Percentiles rank a stretch among this genome's conserved stretches.
Evolutionary conservation across 305 asterid genomes (phyloP).

Genomic region (Petunia hybrid): DNA sequence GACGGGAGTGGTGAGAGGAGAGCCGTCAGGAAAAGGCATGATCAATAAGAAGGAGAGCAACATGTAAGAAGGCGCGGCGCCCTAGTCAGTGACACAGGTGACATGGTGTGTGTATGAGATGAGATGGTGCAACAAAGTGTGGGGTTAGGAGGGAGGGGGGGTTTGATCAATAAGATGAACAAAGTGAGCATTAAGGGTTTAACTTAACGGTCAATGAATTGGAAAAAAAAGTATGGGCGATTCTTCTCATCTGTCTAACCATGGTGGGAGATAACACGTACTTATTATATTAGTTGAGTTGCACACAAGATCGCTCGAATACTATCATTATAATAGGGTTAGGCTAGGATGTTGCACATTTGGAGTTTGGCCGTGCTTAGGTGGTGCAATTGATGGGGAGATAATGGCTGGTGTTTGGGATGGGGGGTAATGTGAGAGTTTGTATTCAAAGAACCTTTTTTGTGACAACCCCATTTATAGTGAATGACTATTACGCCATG

Average conservation of each 20-base stretch:
- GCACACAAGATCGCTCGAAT: background rate
- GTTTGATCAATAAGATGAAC: too few species aligned
- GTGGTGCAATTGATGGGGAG: background rate
- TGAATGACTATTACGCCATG: too few species aligned
- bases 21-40: background rate
- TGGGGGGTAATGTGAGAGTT: background rate
- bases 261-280: background rate
- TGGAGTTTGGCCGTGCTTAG: background rate
- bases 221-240: too few species aligned
- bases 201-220: too few species aligned
- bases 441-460: too few species aligned
- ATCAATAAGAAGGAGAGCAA: background rate
- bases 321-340: background rate
- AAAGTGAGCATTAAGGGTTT: too few species aligned
- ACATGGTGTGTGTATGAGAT: background rate
- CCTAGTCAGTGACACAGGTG: background rate
- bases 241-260: too few species aligned
- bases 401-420: background rate
- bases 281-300: background rate
- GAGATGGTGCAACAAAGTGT: too few species aligned
- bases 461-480: too few species aligned
- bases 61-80: background rate
- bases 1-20: background rate
- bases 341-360: background rate
- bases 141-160: too few species aligned